A percentile compares a stretch with the other conserved stretches of the same genome.
phyloP scores from a whole-genome alignment of 1,284 basidiomycete genomes.

The Ustilago sp. region DNA sequence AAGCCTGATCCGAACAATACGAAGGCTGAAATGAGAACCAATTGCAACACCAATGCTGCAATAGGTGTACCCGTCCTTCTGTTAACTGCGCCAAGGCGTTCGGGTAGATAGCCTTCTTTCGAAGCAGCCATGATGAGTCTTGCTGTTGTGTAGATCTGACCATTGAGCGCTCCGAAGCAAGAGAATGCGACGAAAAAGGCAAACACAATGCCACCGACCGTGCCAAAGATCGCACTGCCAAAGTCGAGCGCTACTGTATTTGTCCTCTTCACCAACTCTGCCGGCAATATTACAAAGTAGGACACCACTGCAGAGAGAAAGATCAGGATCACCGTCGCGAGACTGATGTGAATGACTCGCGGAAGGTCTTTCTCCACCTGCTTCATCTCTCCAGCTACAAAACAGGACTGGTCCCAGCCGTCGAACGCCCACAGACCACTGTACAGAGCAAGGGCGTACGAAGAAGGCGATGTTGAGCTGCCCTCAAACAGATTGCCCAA shows the following conservation, averaged over 20 bases:
- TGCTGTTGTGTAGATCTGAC: slow-evolving; percentile 71
- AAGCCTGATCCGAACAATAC: slow-evolving; percentile 70
- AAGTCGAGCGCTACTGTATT: slow-evolving; percentile 95
- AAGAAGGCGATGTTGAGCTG: slow-evolving; percentile 81
- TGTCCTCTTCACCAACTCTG: slow-evolving; percentile 73
- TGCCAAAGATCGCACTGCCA: slow-evolving; percentile 85
- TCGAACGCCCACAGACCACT: slow-evolving; percentile 96
- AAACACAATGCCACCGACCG: slow-evolving; percentile 85
- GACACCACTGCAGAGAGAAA: slow-evolving; percentile 87
- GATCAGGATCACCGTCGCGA: slow-evolving; percentile 81
- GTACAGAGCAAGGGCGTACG: slow-evolving; percentile 92
- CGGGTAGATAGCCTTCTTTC: slow-evolving; percentile 81
- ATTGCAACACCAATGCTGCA: slow-evolving; percentile 51
- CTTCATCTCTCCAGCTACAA: slow-evolving; percentile 90
- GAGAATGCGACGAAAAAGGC: slow-evolving; percentile 90
- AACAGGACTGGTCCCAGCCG: slow-evolving; percentile 84
- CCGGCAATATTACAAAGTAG: slow-evolving; percentile 91
- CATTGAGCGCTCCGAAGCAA: slow-evolving; percentile 72
- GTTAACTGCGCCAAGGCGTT: slow-evolving; percentile 45
- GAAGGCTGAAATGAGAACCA: slow-evolving; percentile 73
- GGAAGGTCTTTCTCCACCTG: slow-evolving; percentile 89
- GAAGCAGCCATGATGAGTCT: slow-evolving; percentile 89
- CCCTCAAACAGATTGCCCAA: slow-evolving; percentile 75
- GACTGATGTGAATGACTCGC: slow-evolving; percentile 86
- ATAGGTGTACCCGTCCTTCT: slow-evolving; percentile 52